phyloP scores from a whole-genome alignment of 371 early-diverging fungal species.

The Circinella minor region DNA sequence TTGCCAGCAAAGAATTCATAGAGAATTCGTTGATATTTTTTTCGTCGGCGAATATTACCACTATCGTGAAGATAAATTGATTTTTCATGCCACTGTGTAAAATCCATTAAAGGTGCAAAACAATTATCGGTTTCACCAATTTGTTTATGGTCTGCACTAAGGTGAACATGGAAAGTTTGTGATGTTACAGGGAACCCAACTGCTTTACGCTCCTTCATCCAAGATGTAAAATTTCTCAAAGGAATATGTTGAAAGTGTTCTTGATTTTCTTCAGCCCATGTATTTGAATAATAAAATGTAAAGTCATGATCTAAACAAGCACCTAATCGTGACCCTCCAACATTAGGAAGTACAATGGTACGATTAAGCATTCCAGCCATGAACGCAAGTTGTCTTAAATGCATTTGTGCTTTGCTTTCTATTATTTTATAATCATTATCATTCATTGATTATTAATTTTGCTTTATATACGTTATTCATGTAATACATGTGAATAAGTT shows the following conservation, averaged over 20 bases:
- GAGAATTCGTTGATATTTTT: constrained; percentile 18
- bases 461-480: not conserved
- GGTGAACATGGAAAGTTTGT: constrained; percentile 26
- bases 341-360: constrained; percentile 42
- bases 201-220: constrained; percentile 37
- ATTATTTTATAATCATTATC: not conserved
- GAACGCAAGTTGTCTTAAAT: constrained; percentile 42
- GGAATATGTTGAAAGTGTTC: constrained; percentile 31
- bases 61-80: constrained; percentile 27
- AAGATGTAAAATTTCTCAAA: constrained; percentile 28
- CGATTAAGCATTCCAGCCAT: constrained; percentile 34
- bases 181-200: constrained; percentile 21
- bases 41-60: constrained; percentile 12
- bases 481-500: not conserved
- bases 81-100: constrained; percentile 17
- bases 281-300: constrained; percentile 32
- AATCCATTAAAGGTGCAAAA: constrained; percentile 21
- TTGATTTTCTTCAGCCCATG: constrained; percentile 25
- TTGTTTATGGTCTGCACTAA: constrained; percentile 17
- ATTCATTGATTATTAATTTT: not conserved
- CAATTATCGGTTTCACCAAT: constrained; percentile 21
- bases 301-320: constrained; percentile 39
- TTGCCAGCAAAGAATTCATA: constrained; percentile 22
- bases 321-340: constrained; percentile 34
- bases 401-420: constrained; percentile 52